Evolutionary conservation across 768 basidiomycete genomes (phyloP).

Genomic region (Fomitopsis serialis): DNA sequence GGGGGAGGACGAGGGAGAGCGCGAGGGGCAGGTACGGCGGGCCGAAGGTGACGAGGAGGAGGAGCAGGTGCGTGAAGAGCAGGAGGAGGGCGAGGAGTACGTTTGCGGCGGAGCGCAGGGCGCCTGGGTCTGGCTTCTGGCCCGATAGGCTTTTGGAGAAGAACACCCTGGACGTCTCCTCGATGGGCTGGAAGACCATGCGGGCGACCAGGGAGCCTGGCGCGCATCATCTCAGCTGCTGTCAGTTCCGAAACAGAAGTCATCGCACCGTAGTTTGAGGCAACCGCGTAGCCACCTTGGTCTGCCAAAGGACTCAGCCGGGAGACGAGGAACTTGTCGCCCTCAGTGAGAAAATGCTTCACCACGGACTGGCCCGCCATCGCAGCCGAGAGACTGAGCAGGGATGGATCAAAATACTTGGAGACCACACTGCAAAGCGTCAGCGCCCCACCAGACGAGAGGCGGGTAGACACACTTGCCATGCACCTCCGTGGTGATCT

Average conservation of each 20-base stretch:
- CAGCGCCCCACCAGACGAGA: not conserved
- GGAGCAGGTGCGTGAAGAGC: constrained; percentile 63
- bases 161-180: constrained; percentile 86
- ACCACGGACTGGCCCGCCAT: constrained; percentile 87
- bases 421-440: constrained; percentile 12
- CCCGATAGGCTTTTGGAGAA: constrained; percentile 64
- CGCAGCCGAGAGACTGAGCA: constrained; percentile 63
- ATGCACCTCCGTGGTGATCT: constrained; percentile 15
- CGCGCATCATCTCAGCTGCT: not conserved
- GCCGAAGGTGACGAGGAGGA: constrained; percentile 71
- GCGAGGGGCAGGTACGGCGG: constrained; percentile 69
- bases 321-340: constrained; percentile 87
- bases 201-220: constrained; percentile 89
- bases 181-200: constrained; percentile 91
- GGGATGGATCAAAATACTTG: constrained; percentile 38
- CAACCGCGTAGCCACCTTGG: constrained; percentile 94
- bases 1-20: constrained; percentile 66
- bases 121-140: constrained; percentile 1
- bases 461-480: constrained; percentile 23
- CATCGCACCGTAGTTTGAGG: constrained; percentile 84
- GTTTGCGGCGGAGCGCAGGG: constrained; percentile 33
- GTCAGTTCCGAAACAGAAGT: not conserved
- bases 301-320: constrained; percentile 78
- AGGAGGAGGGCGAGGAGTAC: constrained; percentile 47
- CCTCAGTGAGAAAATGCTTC: constrained; percentile 95